These are phyloP conservation scores for Cercospora sojina DNA, from an alignment of 2,329 filamentous ascomycete genomes.

Conservation along the genomic window DNA sequence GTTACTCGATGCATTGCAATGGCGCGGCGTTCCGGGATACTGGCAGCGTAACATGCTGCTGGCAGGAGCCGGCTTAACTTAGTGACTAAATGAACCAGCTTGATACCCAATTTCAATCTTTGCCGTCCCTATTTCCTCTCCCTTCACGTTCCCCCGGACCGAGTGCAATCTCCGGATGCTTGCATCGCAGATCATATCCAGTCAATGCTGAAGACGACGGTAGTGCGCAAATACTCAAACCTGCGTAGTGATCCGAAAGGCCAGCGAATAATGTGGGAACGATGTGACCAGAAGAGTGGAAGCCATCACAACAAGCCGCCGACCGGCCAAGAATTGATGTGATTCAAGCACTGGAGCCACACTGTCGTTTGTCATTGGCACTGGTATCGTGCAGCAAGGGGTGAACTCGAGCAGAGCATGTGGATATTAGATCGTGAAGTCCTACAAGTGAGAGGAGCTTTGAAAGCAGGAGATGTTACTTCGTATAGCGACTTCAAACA, in stretches of 20 bases:
- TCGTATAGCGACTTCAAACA: not conserved
- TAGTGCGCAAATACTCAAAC: too few relatives aligned
- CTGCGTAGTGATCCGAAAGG: too few relatives aligned
- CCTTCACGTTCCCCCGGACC: too few relatives aligned
- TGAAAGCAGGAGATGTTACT: not conserved
- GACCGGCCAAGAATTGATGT: too few relatives aligned
- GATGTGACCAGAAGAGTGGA: too few relatives aligned
- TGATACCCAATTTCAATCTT: constrained; percentile 27
- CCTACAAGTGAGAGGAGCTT: not conserved
- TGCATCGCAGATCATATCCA: not conserved
- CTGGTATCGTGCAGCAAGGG: not conserved
- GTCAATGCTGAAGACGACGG: not conserved
- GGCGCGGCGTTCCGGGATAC: constrained; percentile 24
- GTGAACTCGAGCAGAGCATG: not conserved
- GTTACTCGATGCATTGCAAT: constrained; percentile 21
- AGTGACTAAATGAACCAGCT: constrained; percentile 27
- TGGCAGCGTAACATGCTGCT: constrained; percentile 15
- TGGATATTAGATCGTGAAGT: not conserved
- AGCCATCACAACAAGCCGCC: too few relatives aligned
- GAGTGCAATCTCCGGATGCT: not conserved
- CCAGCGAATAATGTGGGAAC: too few relatives aligned
- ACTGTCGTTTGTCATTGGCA: not conserved
- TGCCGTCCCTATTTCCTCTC: not conserved
- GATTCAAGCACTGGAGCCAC: not conserved
- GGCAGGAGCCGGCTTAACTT: constrained; percentile 22